phyloP scores from a whole-genome alignment of 2,329 filamentous ascomycete genomes.

The Alternaria dauci region DNA sequence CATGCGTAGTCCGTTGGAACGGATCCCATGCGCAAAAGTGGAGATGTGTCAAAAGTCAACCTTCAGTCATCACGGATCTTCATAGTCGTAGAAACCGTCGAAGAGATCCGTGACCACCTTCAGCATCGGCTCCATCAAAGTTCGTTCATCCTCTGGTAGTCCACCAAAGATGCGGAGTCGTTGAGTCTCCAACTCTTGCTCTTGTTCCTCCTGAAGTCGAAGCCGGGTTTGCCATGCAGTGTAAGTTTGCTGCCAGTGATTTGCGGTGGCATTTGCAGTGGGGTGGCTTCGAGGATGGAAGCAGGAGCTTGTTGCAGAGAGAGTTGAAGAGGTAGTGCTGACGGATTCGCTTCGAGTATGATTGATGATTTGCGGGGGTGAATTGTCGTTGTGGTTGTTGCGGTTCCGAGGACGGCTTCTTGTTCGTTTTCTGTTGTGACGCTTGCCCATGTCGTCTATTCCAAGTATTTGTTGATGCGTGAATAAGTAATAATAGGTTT shows the following conservation, averaged over 20 bases:
- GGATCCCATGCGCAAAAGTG: constrained; percentile 10
- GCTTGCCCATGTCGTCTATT: constrained; percentile 49
- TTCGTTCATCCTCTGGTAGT: constrained; percentile 52
- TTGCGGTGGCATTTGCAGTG: constrained; percentile 27
- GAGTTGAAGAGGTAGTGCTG: constrained; percentile 37
- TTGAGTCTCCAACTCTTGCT: constrained; percentile 44
- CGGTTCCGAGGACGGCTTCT: constrained; percentile 54
- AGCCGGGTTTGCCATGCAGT: constrained; percentile 49
- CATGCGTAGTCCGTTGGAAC: constrained; percentile 1
- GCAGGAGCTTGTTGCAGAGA: constrained; percentile 33
- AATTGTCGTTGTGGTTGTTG: constrained; percentile 37
- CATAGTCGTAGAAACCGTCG: constrained; percentile 55
- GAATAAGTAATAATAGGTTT: not conserved
- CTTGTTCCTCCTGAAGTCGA: constrained; percentile 38
- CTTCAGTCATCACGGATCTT: constrained; percentile 48
- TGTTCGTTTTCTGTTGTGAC: constrained; percentile 56
- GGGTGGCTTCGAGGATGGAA: constrained; percentile 31
- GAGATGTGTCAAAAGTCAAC: constrained; percentile 13
- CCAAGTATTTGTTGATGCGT: constrained; percentile 7
- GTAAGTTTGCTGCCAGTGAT: constrained; percentile 51
- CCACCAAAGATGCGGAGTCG: constrained; percentile 56
- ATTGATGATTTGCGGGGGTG: constrained; percentile 23
- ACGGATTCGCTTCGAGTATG: constrained; percentile 43
- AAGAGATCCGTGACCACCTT: constrained; percentile 58
- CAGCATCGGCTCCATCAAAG: constrained; percentile 56